Base-by-base conservation (phyloP, 768 basidiomycete genomes). In the Gloeophyllum trabeum region DNA sequence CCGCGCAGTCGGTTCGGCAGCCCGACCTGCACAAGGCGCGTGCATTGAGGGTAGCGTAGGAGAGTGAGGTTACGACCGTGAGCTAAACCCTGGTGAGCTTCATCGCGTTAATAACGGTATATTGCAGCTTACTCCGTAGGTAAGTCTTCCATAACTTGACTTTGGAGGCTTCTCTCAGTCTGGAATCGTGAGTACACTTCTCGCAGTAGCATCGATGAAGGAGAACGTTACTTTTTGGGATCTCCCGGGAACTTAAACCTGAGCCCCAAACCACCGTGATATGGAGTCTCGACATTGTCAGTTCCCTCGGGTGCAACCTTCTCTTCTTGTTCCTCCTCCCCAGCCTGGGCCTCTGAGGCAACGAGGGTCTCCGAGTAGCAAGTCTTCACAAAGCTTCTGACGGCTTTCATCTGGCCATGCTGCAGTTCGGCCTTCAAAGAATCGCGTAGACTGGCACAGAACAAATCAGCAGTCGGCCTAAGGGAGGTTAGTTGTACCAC, bases 51-150 rank as follows among this genome's bases (percentile, higher is more conserved):
- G 60, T 97, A 99, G 24, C 94, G 86, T 16, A 98, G 67, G 21
- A 98, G 73, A 0, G 96, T 93, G n/a, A 98, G 69, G 54, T 92
- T 91, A 20, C 96, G 81, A 18, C 96, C 96, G 53, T 97, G 92
- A 3, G 74, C 89, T 96, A 54, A 43, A 10, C 25, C 45, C 14
- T 39, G 25, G 4, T 4, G 13, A 4, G 19, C 22, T 13, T 25
- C 7, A 41, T 26, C 6, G 21, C 26, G 16, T 4, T 40, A 24
- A 20, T 25, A 21, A 30, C 20, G 43, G 24, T 37, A n/a, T 30
- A 48, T 19, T 22, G 25, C 16, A 26, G 50, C 74, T 47, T 52
- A 93, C 90, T 66, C 52, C 71, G 69, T 18, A 97, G 70, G 58
- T 98, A 98, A 24, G 76, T 74, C 10, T 81, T 81, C 94, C 94